phyloP scores from a whole-genome alignment of 139 green algal genomes.

The Chlamydomonas sphaeroides region DNA sequence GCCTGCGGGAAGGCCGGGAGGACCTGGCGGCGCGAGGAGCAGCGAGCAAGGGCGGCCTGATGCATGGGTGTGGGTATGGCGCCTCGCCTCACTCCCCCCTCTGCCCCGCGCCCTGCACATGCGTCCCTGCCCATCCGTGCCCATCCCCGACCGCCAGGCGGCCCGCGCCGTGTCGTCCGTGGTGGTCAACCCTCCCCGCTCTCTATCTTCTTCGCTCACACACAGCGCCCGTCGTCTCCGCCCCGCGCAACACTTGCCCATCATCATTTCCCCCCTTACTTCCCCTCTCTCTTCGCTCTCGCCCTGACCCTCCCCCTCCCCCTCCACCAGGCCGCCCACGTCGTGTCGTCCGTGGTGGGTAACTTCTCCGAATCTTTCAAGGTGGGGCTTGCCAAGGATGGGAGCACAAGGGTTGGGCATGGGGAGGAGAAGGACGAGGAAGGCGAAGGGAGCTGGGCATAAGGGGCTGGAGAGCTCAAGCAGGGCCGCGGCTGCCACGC shows the following conservation, averaged over 20 bases:
- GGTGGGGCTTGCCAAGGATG: neutral
- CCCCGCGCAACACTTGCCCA: too few relatives aligned
- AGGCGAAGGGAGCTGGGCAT: neutral
- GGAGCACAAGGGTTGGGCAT: neutral
- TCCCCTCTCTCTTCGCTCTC: too few relatives aligned
- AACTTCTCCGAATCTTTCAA: constrained; percentile 19
- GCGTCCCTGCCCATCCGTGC: neutral
- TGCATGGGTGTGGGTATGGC: too few relatives aligned
- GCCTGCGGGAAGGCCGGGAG: too few relatives aligned
- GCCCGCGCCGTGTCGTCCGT: constrained; percentile 2
- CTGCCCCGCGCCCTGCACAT: too few relatives aligned
- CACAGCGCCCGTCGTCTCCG: too few relatives aligned
- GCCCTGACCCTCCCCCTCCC: neutral
- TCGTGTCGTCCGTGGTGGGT: neutral
- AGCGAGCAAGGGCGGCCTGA: too few relatives aligned
- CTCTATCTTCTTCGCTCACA: neutral
- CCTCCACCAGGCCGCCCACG: constrained; percentile 1
- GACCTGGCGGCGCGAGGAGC: too few relatives aligned
- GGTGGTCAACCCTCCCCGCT: neutral
- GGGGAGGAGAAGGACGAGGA: neutral
- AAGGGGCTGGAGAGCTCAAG: too few relatives aligned
- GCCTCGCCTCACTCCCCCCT: too few relatives aligned
- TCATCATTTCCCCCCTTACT: too few relatives aligned
- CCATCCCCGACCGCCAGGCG: neutral
- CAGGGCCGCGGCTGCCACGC: too few relatives aligned